Evolutionary conservation across 306 rosid genomes (phyloP).

Genomic region (Malus asiatica): DNA sequence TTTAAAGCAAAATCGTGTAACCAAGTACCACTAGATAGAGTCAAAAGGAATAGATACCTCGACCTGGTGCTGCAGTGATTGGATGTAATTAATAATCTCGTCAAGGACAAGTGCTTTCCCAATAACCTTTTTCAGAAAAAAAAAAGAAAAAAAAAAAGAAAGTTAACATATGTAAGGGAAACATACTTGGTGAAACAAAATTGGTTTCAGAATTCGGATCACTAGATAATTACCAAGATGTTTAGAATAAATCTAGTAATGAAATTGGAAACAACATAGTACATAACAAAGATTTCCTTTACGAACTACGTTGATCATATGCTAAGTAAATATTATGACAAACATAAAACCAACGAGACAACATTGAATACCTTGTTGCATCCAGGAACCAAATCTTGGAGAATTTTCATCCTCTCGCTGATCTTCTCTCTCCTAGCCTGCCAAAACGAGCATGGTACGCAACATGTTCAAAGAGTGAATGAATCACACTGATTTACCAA

Average conservation of each 20-base stretch:
- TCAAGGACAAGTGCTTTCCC: conserved; percentile 91
- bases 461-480: neutral
- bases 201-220: neutral
- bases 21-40: neutral
- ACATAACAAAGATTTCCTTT: neutral
- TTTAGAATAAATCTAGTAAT: neutral
- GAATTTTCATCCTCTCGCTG: conserved; percentile 86
- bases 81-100: conserved; percentile 89
- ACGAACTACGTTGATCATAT: neutral
- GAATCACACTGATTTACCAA: neutral
- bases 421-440: conserved; percentile 96
- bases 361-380: conserved; percentile 65
- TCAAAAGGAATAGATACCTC: conserved; percentile 44
- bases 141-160: neutral
- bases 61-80: conserved; percentile 81
- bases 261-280: neutral
- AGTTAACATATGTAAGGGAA: neutral
- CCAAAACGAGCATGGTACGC: conserved; percentile 10
- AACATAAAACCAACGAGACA: neutral
- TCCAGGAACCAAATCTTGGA: conserved; percentile 92
- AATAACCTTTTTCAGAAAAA: conserved; percentile 41
- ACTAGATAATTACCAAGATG: neutral
- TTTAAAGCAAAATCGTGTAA: neutral
- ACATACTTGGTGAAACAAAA: neutral
- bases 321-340: neutral